phyloP scores from a whole-genome alignment of 164 flowering plant species.

The Berberis vulgaris region DNA sequence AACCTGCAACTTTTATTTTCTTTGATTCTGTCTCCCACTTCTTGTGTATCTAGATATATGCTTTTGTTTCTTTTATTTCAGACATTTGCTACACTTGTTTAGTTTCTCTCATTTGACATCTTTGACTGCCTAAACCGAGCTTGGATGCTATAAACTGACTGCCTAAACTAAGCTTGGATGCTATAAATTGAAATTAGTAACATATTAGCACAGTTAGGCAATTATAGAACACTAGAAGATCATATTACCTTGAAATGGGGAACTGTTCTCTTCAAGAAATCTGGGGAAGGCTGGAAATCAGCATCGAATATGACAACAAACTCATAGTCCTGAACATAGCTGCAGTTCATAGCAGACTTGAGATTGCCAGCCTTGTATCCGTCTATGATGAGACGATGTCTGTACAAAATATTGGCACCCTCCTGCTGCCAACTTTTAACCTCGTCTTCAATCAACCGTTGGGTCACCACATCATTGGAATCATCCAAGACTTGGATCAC shows the following conservation, averaged over 20 bases:
- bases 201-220: no score
- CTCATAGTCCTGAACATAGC: slow-evolving; percentile 84
- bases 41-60: no score
- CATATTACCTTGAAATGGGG: slow-evolving; percentile 77
- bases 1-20: no score
- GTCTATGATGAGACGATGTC: slow-evolving; percentile 76
- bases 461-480: slow-evolving; percentile 76
- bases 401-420: slow-evolving; percentile 70
- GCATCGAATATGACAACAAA: slow-evolving; percentile 93
- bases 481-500: slow-evolving; percentile 88
- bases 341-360: slow-evolving; percentile 90
- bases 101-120: no score
- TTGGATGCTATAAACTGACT: no score
- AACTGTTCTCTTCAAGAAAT: slow-evolving; percentile 65
- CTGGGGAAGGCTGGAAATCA: slow-evolving; percentile 89
- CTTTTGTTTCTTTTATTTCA: no score
- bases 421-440: slow-evolving; percentile 79
- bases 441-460: slow-evolving; percentile 69
- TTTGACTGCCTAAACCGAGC: no score
- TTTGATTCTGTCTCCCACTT: no score
- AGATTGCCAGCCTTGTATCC: slow-evolving; percentile 99
- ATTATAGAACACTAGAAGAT: no score
- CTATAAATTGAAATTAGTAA: no score
- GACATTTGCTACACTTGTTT: no score
- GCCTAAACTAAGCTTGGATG: no score